Evolutionary conservation across 2,329 filamentous ascomycete genomes (phyloP).

Genomic region (Lecanicillium sp.): DNA sequence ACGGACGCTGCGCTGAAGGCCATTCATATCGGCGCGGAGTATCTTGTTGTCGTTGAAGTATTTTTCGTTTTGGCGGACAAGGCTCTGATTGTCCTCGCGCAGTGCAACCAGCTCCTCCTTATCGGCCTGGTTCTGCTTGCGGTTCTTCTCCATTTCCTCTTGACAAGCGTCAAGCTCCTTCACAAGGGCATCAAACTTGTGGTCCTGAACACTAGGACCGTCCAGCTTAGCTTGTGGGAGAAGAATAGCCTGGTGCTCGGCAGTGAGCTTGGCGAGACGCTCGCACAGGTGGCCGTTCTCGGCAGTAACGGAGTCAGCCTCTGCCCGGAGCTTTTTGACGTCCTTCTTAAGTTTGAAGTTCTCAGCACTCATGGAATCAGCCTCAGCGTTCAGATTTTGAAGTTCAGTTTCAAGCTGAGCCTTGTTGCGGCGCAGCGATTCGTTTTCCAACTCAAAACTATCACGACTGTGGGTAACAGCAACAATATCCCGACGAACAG

Average conservation of each 20-base stretch:
- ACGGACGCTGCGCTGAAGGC: conserved; percentile 40
- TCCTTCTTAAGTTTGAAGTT: conserved; percentile 33
- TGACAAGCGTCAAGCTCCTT: conserved; percentile 10
- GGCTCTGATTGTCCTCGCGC: conserved; percentile 45
- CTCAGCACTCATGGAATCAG: conserved; percentile 36
- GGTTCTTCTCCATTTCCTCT: conserved; percentile 34
- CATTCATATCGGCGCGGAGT: conserved; percentile 41
- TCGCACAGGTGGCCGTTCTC: conserved; percentile 37
- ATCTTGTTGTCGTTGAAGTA: conserved; percentile 50
- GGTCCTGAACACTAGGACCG: conserved; percentile 38
- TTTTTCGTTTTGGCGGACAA: conserved; percentile 49
- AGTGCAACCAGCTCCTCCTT: conserved; percentile 2
- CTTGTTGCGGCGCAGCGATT: conserved; percentile 35
- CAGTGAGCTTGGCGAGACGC: too few relatives aligned
- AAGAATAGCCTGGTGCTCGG: conserved; percentile 41
- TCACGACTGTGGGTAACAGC: conserved; percentile 34
- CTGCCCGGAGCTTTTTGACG: conserved; percentile 30
- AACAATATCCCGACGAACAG: conserved; percentile 35
- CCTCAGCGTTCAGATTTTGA: conserved; percentile 32
- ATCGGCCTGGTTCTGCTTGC: background rate
- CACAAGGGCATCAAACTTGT: conserved; percentile 35
- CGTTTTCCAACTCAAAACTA: conserved; percentile 35
- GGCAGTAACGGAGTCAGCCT: conserved; percentile 35
- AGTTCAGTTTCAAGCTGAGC: conserved; percentile 31
- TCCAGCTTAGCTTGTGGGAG: conserved; percentile 34